Evolutionary conservation across 108 stramenopile genomes (phyloP).

Genomic region (Nitzschia palea): DNA sequence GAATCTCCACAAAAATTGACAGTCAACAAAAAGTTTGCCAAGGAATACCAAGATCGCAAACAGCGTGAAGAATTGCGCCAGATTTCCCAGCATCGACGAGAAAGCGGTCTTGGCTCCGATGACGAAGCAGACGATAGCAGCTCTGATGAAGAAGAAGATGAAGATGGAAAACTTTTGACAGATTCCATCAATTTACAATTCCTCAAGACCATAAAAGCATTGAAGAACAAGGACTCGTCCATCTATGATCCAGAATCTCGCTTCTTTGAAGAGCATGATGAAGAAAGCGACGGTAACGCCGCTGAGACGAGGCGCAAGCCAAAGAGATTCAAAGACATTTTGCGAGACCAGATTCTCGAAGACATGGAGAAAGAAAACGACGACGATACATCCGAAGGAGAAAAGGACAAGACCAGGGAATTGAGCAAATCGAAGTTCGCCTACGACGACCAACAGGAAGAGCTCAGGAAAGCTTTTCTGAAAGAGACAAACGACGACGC

Average conservation of each 20-base stretch:
- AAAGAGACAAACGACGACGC: conserved; percentile 31
- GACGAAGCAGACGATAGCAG: conserved; percentile 37
- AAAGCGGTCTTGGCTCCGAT: conserved; percentile 19
- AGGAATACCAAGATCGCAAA: conserved; percentile 67
- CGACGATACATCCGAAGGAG: conserved; percentile 15
- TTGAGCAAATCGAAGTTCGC: conserved; percentile 49
- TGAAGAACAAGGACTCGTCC: conserved; percentile 68
- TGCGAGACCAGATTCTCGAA: conserved; percentile 93
- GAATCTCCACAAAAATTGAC: conserved; percentile 11
- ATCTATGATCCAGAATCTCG: conserved; percentile 68
- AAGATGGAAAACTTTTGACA: conserved; percentile 59
- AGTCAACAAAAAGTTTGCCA: conserved; percentile 73
- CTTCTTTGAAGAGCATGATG: conserved; percentile 65
- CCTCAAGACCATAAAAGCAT: conserved; percentile 72
- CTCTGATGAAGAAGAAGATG: conserved; percentile 46
- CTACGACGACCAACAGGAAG: conserved; percentile 92
- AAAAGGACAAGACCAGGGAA: background rate
- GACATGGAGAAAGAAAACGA: conserved; percentile 63
- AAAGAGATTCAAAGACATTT: conserved; percentile 92
- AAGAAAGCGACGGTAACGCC: conserved; percentile 12
- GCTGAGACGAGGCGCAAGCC: conserved; percentile 37
- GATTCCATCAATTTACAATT: conserved; percentile 70
- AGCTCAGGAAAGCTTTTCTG: conserved; percentile 83
- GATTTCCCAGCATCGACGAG: conserved; percentile 47
- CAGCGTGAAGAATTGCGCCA: conserved; percentile 72